Percentiles rank a stretch among this genome's conserved stretches.
Conservation (phyloP, 495 filamentous ascomycete species). For the Hypoxylon fuscum region DNA sequence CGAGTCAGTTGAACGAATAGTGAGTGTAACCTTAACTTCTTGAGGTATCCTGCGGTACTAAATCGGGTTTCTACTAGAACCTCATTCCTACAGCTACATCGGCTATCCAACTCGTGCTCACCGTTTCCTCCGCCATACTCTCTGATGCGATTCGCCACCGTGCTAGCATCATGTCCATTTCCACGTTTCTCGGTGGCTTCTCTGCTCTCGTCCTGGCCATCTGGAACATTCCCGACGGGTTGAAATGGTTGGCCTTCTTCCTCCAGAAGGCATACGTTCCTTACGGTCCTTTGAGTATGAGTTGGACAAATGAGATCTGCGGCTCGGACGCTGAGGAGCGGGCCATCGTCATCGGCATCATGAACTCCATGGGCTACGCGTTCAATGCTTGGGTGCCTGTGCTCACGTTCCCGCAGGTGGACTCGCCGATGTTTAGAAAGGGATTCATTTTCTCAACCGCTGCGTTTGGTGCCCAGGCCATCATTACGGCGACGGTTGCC, state of each 20-base stretch:
- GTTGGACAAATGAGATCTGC: slow-evolving; percentile 62
- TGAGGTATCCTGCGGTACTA: background rate
- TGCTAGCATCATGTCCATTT: slow-evolving; percentile 55
- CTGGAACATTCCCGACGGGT: slow-evolving; percentile 60
- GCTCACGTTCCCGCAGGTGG: slow-evolving; percentile 52
- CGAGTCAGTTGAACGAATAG: slow-evolving; percentile 51
- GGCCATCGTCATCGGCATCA: slow-evolving; percentile 57
- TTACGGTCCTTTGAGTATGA: slow-evolving; percentile 49
- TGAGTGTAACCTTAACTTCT: slow-evolving; percentile 11
- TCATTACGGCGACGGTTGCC: slow-evolving; percentile 39
- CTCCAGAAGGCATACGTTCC: slow-evolving; percentile 30
- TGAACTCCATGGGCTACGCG: slow-evolving; percentile 63
- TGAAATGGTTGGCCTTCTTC: slow-evolving; percentile 62
- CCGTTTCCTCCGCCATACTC: slow-evolving; percentile 49
- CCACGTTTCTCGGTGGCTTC: slow-evolving; percentile 53
- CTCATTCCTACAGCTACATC: slow-evolving; percentile 55
- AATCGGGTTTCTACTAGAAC: slow-evolving; percentile 35
- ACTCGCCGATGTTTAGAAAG: slow-evolving; percentile 52
- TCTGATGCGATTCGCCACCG: slow-evolving; percentile 58
- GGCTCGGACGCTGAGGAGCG: slow-evolving; percentile 58
- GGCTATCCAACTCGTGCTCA: slow-evolving; percentile 52
- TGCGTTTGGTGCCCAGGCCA: slow-evolving; percentile 41
- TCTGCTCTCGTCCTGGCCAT: slow-evolving; percentile 55
- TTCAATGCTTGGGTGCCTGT: slow-evolving; percentile 56
- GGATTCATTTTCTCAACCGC: slow-evolving; percentile 46